A percentile compares a stretch with the other conserved stretches of the same genome.
Evolutionary conservation across 139 green algal genomes (phyloP).

Genomic region (Coelastrella sp.): DNA sequence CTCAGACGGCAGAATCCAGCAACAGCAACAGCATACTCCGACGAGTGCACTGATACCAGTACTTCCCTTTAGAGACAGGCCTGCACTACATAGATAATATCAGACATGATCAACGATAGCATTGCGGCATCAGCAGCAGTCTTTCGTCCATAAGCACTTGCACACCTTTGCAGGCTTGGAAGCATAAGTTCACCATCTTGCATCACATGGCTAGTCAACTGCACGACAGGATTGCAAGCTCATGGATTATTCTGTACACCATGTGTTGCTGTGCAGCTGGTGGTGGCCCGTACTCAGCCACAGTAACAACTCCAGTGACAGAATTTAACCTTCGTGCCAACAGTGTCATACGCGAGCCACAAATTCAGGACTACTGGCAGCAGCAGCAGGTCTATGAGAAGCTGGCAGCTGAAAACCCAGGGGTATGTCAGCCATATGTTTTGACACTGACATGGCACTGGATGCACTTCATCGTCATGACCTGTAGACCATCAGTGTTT

Average conservation of each 20-base stretch:
- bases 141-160: not conserved
- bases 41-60: too few relatives aligned
- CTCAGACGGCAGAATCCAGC: too few relatives aligned
- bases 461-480: too few relatives aligned
- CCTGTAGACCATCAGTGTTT: too few relatives aligned
- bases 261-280: not conserved
- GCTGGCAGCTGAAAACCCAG: slow-evolving; percentile 28
- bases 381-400: slow-evolving; percentile 24
- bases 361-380: slow-evolving; percentile 94
- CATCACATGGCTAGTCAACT: too few relatives aligned
- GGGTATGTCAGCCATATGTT: not conserved
- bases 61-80: too few relatives aligned
- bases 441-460: not conserved
- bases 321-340: slow-evolving; percentile 97
- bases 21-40: too few relatives aligned
- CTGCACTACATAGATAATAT: too few relatives aligned
- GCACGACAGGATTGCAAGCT: too few relatives aligned
- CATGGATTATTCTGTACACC: too few relatives aligned
- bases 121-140: not conserved
- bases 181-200: not conserved
- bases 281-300: slow-evolving; percentile 80
- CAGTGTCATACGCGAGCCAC: slow-evolving; percentile 87
- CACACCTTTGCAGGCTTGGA: too few relatives aligned
- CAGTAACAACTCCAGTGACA: slow-evolving; percentile 93
- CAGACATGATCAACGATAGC: too few relatives aligned